phyloP scores from a whole-genome alignment of 2,329 filamentous ascomycete species.

The Penicillium sp. region DNA sequence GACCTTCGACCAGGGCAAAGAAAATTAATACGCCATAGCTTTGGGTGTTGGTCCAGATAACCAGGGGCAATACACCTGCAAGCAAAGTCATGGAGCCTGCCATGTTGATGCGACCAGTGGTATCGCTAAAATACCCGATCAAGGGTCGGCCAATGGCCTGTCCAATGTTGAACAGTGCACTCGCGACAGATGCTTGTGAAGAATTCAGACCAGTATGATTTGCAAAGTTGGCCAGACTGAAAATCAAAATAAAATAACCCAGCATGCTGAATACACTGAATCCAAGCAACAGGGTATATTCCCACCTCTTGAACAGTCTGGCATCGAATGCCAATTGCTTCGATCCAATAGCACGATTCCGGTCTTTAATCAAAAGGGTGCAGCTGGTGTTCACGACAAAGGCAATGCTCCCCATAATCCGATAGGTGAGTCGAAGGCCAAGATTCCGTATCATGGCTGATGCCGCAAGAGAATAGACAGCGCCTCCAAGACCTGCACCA shows the following conservation, averaged over 20 bases:
- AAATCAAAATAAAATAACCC: conserved; percentile 65
- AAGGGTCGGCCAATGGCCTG: conserved; percentile 58
- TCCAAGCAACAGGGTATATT: conserved; percentile 13
- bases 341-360: not conserved
- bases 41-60: conserved; percentile 50
- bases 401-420: conserved; percentile 33
- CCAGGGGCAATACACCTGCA: conserved; percentile 26
- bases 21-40: conserved; percentile 49
- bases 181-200: conserved; percentile 59
- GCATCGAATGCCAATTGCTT: not conserved
- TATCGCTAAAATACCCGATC: conserved; percentile 63
- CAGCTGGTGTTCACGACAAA: not conserved
- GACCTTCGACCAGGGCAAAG: conserved; percentile 50
- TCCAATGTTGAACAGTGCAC: conserved; percentile 63
- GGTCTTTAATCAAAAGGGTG: not conserved
- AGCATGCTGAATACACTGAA: conserved; percentile 56
- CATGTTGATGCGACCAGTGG: conserved; percentile 62
- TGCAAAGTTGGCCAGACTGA: conserved; percentile 64
- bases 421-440: conserved; percentile 33
- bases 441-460: conserved; percentile 35
- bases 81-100: conserved; percentile 36
- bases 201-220: conserved; percentile 58
- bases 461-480: conserved; percentile 32
- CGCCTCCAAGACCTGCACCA: conserved; percentile 30
- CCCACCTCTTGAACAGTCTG: not conserved